Conservation (phyloP, 177 flowering plant genomes). For the Vitis hybrid region DNA sequence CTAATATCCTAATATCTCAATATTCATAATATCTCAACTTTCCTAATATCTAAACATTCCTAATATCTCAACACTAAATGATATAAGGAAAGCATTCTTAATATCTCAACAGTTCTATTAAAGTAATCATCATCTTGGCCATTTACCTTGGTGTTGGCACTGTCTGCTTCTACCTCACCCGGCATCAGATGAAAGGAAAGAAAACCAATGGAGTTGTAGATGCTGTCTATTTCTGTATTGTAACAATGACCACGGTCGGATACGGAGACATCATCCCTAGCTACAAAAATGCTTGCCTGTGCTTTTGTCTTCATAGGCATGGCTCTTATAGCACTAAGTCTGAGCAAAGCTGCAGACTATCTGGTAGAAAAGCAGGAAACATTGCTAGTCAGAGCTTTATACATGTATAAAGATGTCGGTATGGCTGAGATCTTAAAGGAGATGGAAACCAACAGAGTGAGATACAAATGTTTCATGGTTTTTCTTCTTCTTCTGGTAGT, state of each 20-base stretch:
- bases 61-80: too few relatives aligned
- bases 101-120: constrained; percentile 42
- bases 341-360: constrained; percentile 77
- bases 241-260: constrained; percentile 99
- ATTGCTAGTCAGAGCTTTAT: constrained; percentile 58
- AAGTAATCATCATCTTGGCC: constrained; percentile 40
- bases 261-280: constrained; percentile 95
- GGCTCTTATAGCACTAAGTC: constrained; percentile 63
- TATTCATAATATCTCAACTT: too few relatives aligned
- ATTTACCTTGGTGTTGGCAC: constrained; percentile 63
- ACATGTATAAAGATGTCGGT: constrained; percentile 34
- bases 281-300: constrained; percentile 81
- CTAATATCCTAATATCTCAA: too few relatives aligned
- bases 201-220: constrained; percentile 75
- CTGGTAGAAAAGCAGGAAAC: constrained; percentile 85
- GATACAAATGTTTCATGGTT: constrained; percentile 52
- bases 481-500: constrained; percentile 40
- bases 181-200: constrained; percentile 58
- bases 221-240: constrained; percentile 82
- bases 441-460: constrained; percentile 45
- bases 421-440: constrained; percentile 49
- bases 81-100: too few relatives aligned
- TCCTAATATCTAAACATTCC: too few relatives aligned
- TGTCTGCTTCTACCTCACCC: constrained; percentile 53
- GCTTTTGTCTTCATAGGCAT: constrained; percentile 85